Conservation (phyloP, 768 basidiomycete species). For the Nidula microcarpa region DNA sequence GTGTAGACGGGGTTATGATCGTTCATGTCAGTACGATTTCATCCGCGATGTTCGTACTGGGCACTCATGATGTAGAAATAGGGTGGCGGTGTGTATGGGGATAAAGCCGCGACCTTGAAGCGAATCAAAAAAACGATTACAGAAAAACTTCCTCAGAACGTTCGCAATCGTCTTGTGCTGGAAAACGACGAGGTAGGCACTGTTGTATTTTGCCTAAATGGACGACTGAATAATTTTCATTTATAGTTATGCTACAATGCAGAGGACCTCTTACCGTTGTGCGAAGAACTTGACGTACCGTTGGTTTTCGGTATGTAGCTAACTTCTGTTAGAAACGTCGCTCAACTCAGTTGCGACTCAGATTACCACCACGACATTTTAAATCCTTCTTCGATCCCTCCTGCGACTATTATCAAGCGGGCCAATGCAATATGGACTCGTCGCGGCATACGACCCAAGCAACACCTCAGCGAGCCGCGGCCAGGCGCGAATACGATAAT, state of each 20-base stretch:
- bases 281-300: conserved; percentile 78
- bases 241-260: conserved; percentile 77
- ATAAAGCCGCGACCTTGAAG: conserved; percentile 67
- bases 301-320: conserved; percentile 52
- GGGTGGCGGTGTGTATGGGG: conserved; percentile 81
- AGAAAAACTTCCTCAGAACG: conserved; percentile 52
- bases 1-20: conserved; percentile 84
- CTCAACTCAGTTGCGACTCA: conserved; percentile 8
- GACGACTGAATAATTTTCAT: background rate
- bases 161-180: conserved; percentile 75
- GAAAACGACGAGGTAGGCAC: conserved; percentile 86
- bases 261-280: conserved; percentile 83
- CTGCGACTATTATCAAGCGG: conserved; percentile 64
- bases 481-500: conserved; percentile 79
- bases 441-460: conserved; percentile 84
- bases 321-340: background rate
- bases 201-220: background rate
- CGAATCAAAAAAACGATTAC: conserved; percentile 72
- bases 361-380: conserved; percentile 86
- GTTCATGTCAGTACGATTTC: conserved; percentile 53
- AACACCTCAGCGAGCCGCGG: conserved; percentile 90
- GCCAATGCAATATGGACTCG: conserved; percentile 71
- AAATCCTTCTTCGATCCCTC: conserved; percentile 55
- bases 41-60: conserved; percentile 1
- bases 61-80: conserved; percentile 12